Evolutionary conservation across 495 filamentous ascomycete species (phyloP).

Genomic region (Extremus antarcticus): DNA sequence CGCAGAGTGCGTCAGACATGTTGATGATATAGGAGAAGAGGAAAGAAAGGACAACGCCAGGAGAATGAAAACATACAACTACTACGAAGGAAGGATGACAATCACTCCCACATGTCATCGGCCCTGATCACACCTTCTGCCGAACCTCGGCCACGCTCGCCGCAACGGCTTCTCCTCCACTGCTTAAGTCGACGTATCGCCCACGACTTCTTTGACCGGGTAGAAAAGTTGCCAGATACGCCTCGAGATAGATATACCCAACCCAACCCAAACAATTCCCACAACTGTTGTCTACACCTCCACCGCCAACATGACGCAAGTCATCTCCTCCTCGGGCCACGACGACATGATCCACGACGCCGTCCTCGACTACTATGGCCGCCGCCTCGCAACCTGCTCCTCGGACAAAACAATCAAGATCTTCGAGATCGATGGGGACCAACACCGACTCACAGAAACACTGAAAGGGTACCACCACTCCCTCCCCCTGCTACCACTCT

Average conservation of each 20-base stretch:
- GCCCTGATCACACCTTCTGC: neutral
- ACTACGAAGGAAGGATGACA: neutral
- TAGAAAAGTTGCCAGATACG: neutral
- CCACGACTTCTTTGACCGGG: neutral
- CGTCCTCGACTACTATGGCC: conserved; percentile 94
- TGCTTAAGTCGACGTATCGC: neutral
- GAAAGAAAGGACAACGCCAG: conserved; percentile 1
- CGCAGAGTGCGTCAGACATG: conserved; percentile 79
- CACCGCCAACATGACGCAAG: conserved; percentile 47
- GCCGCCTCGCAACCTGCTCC: conserved; percentile 91
- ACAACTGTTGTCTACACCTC: too few relatives aligned
- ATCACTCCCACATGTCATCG: neutral
- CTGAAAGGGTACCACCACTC: conserved; percentile 65
- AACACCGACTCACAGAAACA: conserved; percentile 82
- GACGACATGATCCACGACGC: conserved; percentile 99
- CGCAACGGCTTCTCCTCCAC: neutral
- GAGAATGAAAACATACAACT: neutral
- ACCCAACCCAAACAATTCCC: neutral
- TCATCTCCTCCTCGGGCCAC: conserved; percentile 83
- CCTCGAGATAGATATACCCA: neutral
- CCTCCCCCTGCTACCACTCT: conserved; percentile 4
- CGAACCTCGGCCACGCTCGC: neutral
- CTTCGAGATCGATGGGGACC: conserved; percentile 92
- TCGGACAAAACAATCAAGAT: conserved; percentile 99
- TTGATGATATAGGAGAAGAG: conserved; percentile 9